Percentiles rank a stretch among this genome's conserved stretches.
phyloP scores from a whole-genome alignment of 2,329 filamentous ascomycete genomes.

The Fusarium keratoplasticum region DNA sequence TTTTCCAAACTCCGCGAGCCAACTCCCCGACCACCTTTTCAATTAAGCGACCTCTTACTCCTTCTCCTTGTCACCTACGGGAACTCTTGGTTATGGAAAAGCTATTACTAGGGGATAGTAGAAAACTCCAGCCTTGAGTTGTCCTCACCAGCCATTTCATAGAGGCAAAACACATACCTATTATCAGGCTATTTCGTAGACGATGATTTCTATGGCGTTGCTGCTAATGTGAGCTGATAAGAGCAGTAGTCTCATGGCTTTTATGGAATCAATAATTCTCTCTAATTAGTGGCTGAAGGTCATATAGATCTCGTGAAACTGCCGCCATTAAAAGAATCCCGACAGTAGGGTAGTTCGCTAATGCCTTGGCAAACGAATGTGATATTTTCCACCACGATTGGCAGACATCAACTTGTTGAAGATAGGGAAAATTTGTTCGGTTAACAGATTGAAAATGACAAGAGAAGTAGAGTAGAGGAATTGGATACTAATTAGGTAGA shows the following conservation, averaged over 20 bases:
- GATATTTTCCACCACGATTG: background rate
- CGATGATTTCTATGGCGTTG: too few relatives aligned
- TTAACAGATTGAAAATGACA: background rate
- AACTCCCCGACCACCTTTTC: background rate
- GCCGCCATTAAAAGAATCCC: background rate
- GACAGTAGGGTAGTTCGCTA: background rate
- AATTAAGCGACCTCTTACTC: too few relatives aligned
- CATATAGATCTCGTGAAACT: background rate
- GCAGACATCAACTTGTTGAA: background rate
- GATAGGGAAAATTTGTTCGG: background rate
- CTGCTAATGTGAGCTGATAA: background rate
- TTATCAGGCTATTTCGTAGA: background rate
- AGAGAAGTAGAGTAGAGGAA: too few relatives aligned
- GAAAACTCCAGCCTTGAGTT: background rate
- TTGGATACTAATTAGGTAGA: too few relatives aligned
- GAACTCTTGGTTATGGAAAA: background rate
- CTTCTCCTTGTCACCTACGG: background rate
- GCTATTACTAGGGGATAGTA: background rate
- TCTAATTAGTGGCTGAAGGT: background rate
- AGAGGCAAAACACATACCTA: background rate
- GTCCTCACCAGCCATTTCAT: background rate
- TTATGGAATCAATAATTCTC: background rate
- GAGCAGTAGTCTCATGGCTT: background rate
- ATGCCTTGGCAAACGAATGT: background rate
- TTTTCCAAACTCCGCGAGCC: conserved; percentile 32